A percentile compares a stretch with the other conserved stretches of the same genome.
phyloP scores from a whole-genome alignment of 148 eudicot genomes.

The Talinum fruticosum region DNA sequence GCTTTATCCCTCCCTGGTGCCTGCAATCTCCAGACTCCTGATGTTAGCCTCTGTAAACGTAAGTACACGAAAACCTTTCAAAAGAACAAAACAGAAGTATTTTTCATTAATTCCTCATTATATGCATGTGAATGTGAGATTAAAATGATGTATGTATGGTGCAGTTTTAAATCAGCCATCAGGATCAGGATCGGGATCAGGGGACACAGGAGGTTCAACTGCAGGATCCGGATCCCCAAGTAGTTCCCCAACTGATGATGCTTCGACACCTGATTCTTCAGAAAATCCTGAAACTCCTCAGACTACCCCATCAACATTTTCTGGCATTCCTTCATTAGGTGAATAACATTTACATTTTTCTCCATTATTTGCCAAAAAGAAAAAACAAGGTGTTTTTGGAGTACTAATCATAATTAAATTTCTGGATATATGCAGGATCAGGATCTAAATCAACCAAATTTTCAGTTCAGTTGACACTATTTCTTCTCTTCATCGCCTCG shows the following conservation, averaged over 20 bases:
- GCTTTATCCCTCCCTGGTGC: conserved; percentile 36
- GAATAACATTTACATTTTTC: not conserved
- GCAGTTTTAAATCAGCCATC: conserved; percentile 27
- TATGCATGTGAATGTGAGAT: not conserved
- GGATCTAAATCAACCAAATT: conserved; percentile 23
- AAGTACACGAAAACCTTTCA: too few species aligned
- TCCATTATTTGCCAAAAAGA: not conserved
- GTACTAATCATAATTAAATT: not conserved
- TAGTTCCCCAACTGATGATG: conserved; percentile 29
- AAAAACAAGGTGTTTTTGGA: not conserved
- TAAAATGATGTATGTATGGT: not conserved
- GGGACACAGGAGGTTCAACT: conserved; percentile 7
- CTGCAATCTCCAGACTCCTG: conserved; percentile 40
- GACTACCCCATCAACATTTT: conserved; percentile 17
- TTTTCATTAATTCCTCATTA: not conserved
- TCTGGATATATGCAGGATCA: conserved; percentile 15
- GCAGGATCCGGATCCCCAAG: conserved; percentile 23
- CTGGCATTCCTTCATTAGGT: conserved; percentile 21
- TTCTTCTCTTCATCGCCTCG: conserved; percentile 22
- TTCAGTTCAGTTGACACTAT: conserved; percentile 10
- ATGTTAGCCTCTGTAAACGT: conserved; percentile 36
- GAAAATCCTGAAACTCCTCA: conserved; percentile 5
- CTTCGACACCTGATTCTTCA: conserved; percentile 22
- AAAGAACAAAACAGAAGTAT: not conserved
- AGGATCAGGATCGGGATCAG: not conserved